Conservation (phyloP, 2,329 filamentous ascomycete genomes). For the Neopestalotiopsis sp. region DNA sequence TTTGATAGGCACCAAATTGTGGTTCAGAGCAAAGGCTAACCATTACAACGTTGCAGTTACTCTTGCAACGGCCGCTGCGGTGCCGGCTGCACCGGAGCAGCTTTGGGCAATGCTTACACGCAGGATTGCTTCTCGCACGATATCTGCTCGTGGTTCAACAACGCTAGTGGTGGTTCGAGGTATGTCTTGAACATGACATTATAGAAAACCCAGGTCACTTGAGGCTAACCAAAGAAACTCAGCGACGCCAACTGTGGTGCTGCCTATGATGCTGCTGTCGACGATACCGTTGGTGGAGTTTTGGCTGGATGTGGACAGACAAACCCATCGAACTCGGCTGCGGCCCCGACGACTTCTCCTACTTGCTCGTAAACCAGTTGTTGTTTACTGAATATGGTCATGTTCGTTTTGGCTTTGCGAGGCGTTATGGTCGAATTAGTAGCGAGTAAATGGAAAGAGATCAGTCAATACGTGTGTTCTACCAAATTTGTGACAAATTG, state of each 20-base stretch:
- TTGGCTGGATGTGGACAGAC: conserved; percentile 39
- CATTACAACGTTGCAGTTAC: conserved; percentile 39
- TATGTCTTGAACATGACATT: conserved; percentile 25
- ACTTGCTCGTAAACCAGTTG: neutral
- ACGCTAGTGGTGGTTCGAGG: conserved; percentile 51
- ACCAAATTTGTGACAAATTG: too few species aligned
- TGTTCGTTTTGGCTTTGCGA: neutral
- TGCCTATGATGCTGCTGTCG: conserved; percentile 47
- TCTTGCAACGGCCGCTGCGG: conserved; percentile 55
- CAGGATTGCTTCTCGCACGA: conserved; percentile 57
- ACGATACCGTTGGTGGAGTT: conserved; percentile 45
- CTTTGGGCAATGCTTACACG: conserved; percentile 53
- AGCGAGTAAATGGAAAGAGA: neutral
- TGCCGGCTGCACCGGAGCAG: conserved; percentile 47
- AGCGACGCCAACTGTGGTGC: conserved; percentile 54
- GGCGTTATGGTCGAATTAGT: neutral
- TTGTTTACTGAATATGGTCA: neutral
- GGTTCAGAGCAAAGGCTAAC: neutral
- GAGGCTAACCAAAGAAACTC: neutral
- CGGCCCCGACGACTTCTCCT: neutral
- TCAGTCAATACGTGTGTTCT: neutral
- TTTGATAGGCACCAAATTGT: neutral
- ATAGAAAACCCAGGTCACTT: neutral
- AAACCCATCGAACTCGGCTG: conserved; percentile 34
- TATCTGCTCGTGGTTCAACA: conserved; percentile 56